phyloP scores from a whole-genome alignment of 1,284 basidiomycete genomes.

The Sparassis latifolia region DNA sequence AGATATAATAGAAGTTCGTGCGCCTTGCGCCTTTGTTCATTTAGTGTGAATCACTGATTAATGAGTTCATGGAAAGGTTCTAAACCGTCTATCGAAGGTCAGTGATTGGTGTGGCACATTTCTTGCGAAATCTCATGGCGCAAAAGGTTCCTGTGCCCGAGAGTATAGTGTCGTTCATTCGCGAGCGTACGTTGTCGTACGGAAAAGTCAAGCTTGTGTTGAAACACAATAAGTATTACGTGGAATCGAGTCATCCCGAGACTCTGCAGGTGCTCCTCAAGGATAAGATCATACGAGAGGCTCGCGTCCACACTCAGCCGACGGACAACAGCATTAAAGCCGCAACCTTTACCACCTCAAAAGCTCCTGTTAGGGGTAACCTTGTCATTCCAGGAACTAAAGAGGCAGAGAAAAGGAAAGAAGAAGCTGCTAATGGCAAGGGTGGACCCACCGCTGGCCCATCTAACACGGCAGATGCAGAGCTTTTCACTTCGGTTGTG shows the following conservation, averaged over 20 bases:
- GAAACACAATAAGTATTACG: slow-evolving; percentile 94
- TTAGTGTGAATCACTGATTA: slow-evolving; percentile 15
- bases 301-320: slow-evolving; percentile 61
- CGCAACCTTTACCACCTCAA: slow-evolving; percentile 78
- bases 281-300: slow-evolving; percentile 78
- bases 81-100: slow-evolving; percentile 84
- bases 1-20: slow-evolving; percentile 93
- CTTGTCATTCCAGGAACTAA: slow-evolving; percentile 84
- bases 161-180: slow-evolving; percentile 77
- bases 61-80: slow-evolving; percentile 43
- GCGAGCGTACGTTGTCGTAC: slow-evolving; percentile 87
- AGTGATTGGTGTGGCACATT: slow-evolving; percentile 11
- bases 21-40: slow-evolving; percentile 12
- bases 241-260: slow-evolving; percentile 91
- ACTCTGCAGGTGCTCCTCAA: slow-evolving; percentile 83
- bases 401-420: slow-evolving; percentile 61
- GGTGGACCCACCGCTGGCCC: slow-evolving; percentile 22
- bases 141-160: slow-evolving; percentile 85
- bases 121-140: slow-evolving; percentile 2
- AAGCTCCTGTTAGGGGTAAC: slow-evolving; percentile 75
- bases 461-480: slow-evolving; percentile 47
- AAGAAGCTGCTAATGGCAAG: slow-evolving; percentile 37
- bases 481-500: slow-evolving; percentile 86
- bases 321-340: slow-evolving; percentile 67
- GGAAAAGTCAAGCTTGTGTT: slow-evolving; percentile 96